A percentile compares a stretch with the other conserved stretches of the same genome.
These are phyloP conservation scores for Cicer yamashitae DNA, from an alignment of 306 rosid genomes.

Conservation along the genomic window DNA sequence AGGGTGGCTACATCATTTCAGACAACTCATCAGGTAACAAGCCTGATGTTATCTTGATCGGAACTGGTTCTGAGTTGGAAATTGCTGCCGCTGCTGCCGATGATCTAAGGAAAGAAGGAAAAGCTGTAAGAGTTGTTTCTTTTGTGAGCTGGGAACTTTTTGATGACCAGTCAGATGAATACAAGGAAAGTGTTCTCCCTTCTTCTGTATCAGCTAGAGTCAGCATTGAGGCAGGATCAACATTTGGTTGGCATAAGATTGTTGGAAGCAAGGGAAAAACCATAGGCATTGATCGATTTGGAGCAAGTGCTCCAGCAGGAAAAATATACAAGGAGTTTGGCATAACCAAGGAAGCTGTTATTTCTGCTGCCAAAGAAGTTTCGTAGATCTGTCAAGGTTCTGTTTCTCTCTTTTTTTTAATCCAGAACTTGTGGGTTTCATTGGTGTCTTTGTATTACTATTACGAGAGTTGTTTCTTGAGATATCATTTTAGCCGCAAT, in stretches of 20 bases:
- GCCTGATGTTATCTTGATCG: constrained; percentile 90
- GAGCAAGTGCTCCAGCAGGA: constrained; percentile 99
- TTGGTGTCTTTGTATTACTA: constrained; percentile 33
- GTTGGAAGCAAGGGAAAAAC: constrained; percentile 90
- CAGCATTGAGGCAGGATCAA: constrained; percentile 95
- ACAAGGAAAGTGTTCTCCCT: constrained; percentile 97
- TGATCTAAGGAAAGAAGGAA: constrained; percentile 89
- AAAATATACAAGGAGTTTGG: constrained; percentile 92
- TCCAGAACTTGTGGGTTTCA: constrained; percentile 45
- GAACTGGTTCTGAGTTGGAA: constrained; percentile 98
- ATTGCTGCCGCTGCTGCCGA: constrained; percentile 87
- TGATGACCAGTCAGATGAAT: constrained; percentile 81
- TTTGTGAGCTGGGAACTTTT: constrained; percentile 95
- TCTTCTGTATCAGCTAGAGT: constrained; percentile 87
- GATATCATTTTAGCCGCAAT: constrained; percentile 54
- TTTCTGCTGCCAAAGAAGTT: constrained; percentile 84
- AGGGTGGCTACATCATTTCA: constrained; percentile 91
- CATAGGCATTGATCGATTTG: constrained; percentile 90
- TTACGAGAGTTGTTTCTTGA: constrained; percentile 52
- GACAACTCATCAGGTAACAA: constrained; percentile 89
- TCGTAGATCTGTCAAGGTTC: constrained; percentile 44
- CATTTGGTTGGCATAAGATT: constrained; percentile 92
- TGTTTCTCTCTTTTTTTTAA: constrained; percentile 36
- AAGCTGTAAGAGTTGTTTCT: constrained; percentile 92
- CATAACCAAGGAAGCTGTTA: constrained; percentile 85